Evolutionary conservation across 805 yeast genomes (phyloP), one percentile per base, ranked within the genome.

Genomic region (Ogataea parapolymorpha): DNA sequence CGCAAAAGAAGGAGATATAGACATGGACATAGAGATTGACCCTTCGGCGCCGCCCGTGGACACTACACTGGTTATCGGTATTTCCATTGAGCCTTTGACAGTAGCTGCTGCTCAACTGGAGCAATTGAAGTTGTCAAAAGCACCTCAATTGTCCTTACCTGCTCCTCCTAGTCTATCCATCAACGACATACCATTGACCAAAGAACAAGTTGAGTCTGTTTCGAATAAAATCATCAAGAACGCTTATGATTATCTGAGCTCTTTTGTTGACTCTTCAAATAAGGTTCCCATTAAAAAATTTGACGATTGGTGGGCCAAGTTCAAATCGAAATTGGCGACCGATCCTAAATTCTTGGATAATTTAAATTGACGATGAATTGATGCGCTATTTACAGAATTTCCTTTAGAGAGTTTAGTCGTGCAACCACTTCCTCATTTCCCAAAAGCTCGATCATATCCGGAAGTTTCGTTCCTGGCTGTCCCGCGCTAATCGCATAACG

Each of bases 281-380:
- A 86, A 80, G 51, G 96, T 91, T 3, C 84, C 90, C 3, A 85
- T 91, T 57, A 85, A 82, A 55, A 84, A 80, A 31, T 91, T 91
- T 55, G 95, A 91, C 58, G 82, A 76, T 29, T 91, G 99, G 99
- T 87, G 99, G 99, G 81, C 75, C 49, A 90, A 88, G 63, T 91
- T 93, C 65, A 85, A 77, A 60, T 64, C 75, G 6, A 82, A 84
- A 56, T 54, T 93, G 44, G 72, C 77, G 9, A 85, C 83, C 46
- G 95, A 91, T 58, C 97, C 96, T 2, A 79, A 76, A 39, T 90
- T 88, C 58, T 63, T 91, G 36, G 86, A 87, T 46, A 71, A 69
- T 23, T 45, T 65, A 13, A 61, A 59, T 37, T 60, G 46, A 46
- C 26, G 18, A 46, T 29, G 18, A 24, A 7, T 22, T 18, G 27